Conservation (phyloP, 1,139 yeast species). For the Debaryomyces psychrophilus region DNA sequence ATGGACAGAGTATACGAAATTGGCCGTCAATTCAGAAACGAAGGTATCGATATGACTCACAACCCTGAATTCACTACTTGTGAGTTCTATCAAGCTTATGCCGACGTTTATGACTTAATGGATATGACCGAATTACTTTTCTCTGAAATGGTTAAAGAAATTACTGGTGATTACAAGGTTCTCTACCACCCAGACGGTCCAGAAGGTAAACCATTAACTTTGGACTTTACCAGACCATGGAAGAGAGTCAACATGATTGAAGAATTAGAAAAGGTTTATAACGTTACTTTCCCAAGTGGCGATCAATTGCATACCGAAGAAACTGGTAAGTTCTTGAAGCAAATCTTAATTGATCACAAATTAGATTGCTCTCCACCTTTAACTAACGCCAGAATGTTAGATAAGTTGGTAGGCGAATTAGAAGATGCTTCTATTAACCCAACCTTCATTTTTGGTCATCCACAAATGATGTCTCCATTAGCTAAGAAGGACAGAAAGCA, state of each 20-base stretch:
- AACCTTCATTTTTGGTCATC: slow-evolving; percentile 97
- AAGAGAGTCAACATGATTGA: slow-evolving; percentile 97
- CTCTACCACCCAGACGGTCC: slow-evolving; percentile 92
- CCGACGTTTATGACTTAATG: slow-evolving; percentile 93
- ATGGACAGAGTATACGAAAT: slow-evolving; percentile 97
- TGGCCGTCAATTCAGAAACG: slow-evolving; percentile 98
- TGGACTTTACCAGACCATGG: slow-evolving; percentile 97
- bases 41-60: slow-evolving; percentile 97
- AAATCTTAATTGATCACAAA: slow-evolving; percentile 74
- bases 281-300: slow-evolving; percentile 93
- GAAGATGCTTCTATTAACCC: slow-evolving; percentile 96
- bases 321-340: slow-evolving; percentile 88
- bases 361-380: slow-evolving; percentile 95
- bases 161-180: slow-evolving; percentile 86
- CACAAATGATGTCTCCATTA: slow-evolving; percentile 99
- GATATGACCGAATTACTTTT: slow-evolving; percentile 92
- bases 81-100: slow-evolving; percentile 95
- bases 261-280: slow-evolving; percentile 84
- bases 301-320: slow-evolving; percentile 92
- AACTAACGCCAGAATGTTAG: slow-evolving; percentile 98
- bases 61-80: slow-evolving; percentile 98
- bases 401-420: slow-evolving; percentile 91
- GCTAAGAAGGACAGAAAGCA: slow-evolving; percentile 92
- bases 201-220: slow-evolving; percentile 72
- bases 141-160: slow-evolving; percentile 96